Conservation (phyloP, 345 rosid genomes). For the Conringia planisiliqua region DNA sequence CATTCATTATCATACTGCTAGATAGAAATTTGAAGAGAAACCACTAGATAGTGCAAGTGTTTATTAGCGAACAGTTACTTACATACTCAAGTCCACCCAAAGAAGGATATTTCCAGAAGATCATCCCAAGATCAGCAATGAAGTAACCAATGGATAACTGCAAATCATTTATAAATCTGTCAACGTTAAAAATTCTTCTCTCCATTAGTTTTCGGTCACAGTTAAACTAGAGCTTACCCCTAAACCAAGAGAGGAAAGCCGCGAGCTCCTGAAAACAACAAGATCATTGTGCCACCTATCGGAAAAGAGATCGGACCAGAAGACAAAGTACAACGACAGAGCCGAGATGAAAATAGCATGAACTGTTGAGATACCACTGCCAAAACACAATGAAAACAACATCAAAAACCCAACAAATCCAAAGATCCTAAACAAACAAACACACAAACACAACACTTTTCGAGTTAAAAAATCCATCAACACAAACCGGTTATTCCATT, state of each 20-base stretch:
- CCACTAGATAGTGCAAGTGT: background rate
- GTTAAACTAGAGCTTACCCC: constrained; percentile 47
- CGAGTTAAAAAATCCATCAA: background rate
- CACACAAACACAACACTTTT: background rate
- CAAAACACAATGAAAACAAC: background rate
- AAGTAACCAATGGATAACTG: constrained; percentile 94
- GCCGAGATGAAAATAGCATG: constrained; percentile 75
- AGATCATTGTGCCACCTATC: constrained; percentile 49
- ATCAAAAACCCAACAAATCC: background rate
- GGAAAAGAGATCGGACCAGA: constrained; percentile 78
- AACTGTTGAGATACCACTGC: constrained; percentile 78
- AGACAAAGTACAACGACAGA: constrained; percentile 68
- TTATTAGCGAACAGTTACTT: constrained; percentile 39
- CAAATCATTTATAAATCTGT: constrained; percentile 6
- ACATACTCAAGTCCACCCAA: constrained; percentile 89
- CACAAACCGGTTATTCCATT: constrained; percentile 91
- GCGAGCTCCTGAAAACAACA: constrained; percentile 62
- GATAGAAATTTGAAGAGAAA: background rate
- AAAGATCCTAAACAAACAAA: background rate
- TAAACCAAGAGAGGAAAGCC: constrained; percentile 62
- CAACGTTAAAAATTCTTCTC: background rate
- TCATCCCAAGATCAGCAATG: constrained; percentile 78
- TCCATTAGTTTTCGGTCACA: background rate
- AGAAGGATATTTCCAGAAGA: constrained; percentile 80
- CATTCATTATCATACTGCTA: background rate